These are phyloP conservation scores for Apiotrichum porosum DNA, from an alignment of 1,284 basidiomycete genomes.

Conservation along the genomic window DNA sequence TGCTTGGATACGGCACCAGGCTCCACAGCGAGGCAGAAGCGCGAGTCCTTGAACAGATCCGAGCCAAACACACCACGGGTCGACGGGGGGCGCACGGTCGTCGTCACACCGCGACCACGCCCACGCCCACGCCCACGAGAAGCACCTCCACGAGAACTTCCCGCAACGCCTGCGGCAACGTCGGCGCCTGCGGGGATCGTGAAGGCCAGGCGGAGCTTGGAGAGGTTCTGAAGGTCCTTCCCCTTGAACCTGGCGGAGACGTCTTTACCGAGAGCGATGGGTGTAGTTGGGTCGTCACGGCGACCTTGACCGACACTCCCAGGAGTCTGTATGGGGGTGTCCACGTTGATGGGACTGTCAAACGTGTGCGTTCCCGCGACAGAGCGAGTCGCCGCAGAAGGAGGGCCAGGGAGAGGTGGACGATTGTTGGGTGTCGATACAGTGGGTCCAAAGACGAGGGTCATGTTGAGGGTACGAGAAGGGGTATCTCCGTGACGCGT, in stretches of 20 bases:
- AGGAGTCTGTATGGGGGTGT: constrained; percentile 8
- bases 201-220: constrained; percentile 28
- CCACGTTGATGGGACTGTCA: constrained; percentile 6
- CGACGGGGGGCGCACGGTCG: no score
- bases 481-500: no score
- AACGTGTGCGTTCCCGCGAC: background rate
- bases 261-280: constrained; percentile 25
- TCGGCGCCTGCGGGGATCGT: no score
- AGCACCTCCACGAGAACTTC: no score
- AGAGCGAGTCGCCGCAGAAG: background rate
- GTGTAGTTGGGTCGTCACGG: constrained; percentile 28
- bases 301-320: constrained; percentile 17
- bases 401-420: constrained; percentile 2
- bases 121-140: no score
- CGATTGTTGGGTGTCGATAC: constrained; percentile 9
- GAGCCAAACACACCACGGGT: constrained; percentile 4
- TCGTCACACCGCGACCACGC: constrained; percentile 5
- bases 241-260: constrained; percentile 12
- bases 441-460: background rate
- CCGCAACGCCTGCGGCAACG: no score
- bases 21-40: constrained; percentile 35
- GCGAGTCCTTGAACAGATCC: constrained; percentile 30
- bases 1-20: constrained; percentile 21
- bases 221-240: constrained; percentile 28
- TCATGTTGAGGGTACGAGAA: background rate